Base-by-base conservation (phyloP, 257 asterid genomes). In the Anisodus tanguticus region DNA sequence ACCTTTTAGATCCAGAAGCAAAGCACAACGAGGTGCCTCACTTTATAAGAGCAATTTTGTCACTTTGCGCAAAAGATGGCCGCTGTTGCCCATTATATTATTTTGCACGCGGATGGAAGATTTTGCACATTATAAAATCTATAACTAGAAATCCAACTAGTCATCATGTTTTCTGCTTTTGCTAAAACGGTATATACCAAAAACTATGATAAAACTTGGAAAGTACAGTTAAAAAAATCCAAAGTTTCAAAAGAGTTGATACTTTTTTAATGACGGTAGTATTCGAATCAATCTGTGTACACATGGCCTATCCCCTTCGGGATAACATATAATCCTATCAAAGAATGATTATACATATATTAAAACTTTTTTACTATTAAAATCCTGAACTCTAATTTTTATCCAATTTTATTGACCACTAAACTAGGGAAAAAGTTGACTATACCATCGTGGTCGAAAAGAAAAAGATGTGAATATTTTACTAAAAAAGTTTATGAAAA, bases 61-160 rank as follows among this genome's bases (percentile, higher is more conserved):
- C 72, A 70, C 63, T 83, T 41, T 83, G 70, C 19, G 85, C 85
- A 83, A 83, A 83, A 70, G 82, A 83, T 83, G 85, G 82, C 85
- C 85, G 82, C 81, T 70, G 76, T 45, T 83, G 82, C 85, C 17
- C 85, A 83, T 83, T 83, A 31, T 31, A 3, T 55, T 74, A 5
- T 19, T 62, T 55, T 39, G 82, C 85, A 71, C 54, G 71, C 85
- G 82, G 85, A 83, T 83, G 85, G 85, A 83, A 83, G 85, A 43
- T 83, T 83, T 83, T 83, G 85, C 85, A 39, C 82, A 68, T 35
- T 16, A 16, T 2, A 6, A 31, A 11, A 0, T n/a, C 4, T n/a
- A 19, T 19, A 9, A 12, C 83, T 83, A 49, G 13, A 41, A 39
- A 31, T 72, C 54, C 70, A 68, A 67, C 11, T 10, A 53, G 15